Evolutionary conservation across 1,284 basidiomycete species (phyloP).

Genomic region (Neonothopanus nambi): DNA sequence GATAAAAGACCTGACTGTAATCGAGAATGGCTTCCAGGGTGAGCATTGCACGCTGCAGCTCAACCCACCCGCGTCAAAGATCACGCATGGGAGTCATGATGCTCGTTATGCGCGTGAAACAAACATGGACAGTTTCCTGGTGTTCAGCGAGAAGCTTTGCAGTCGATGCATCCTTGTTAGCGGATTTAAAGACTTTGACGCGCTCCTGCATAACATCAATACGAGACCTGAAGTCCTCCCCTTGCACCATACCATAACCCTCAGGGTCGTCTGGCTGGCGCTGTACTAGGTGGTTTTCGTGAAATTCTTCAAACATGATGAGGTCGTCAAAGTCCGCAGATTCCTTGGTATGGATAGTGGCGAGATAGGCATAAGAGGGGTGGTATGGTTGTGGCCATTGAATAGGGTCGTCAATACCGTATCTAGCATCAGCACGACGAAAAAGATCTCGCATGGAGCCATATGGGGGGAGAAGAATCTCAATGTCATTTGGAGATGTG

Average conservation of each 20-base stretch:
- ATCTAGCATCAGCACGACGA: neutral
- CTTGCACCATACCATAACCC: neutral
- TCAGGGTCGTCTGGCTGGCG: neutral
- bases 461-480: neutral
- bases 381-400: conserved; percentile 6
- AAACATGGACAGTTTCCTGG: neutral
- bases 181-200: too few species aligned
- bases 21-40: neutral
- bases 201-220: too few species aligned
- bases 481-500: neutral
- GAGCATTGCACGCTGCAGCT: neutral
- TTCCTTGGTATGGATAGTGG: neutral
- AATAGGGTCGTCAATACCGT: conserved; percentile 5
- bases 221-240: neutral
- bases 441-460: conserved; percentile 11
- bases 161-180: too few species aligned
- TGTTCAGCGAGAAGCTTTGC: neutral
- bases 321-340: neutral
- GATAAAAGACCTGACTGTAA: neutral
- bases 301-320: neutral
- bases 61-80: neutral
- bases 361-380: neutral
- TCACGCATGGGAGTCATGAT: neutral
- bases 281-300: neutral
- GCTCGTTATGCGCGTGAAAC: neutral